Evolutionary conservation across 2,329 filamentous ascomycete genomes (phyloP), one percentile per base, ranked within the genome.

Genomic region (Ophioceras dolichostomum): DNA sequence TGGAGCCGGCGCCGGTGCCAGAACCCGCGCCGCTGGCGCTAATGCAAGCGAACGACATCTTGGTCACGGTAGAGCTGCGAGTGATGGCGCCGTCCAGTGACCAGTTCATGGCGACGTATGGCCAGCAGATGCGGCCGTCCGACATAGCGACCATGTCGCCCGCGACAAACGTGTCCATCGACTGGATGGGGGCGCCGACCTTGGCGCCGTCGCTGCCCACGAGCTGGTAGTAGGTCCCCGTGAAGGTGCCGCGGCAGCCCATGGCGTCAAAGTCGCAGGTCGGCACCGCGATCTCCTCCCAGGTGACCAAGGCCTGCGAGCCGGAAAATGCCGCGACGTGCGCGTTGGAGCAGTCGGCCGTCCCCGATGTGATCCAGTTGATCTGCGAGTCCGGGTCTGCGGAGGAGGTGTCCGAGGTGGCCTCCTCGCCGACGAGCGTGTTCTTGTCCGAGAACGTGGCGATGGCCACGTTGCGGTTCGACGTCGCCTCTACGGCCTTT

Each of bases 81-180:
- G 8, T 7, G 34, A 49, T 47, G 12, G 58, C 46, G 36, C 44
- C 41, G 36, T 55, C 56, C 34, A 69, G 49, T 40, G 59, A 54
- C 71, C 71, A 75, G 24, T 57, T 57, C 67, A 73, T 72, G 50
- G 59, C 59, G 37, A 73, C 68, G 43, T 74, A 76, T 19, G 71
- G 71, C 71, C 70, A 79, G 61, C 74, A 78, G 46, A 79, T 61
- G 34, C 68, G 61, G 17, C 67, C 68, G 41, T 74, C 68, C n/a
- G 55, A 46, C 59, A 74, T 67, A 22, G 68, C 74, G 10, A 73
- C 71, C 62, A 78, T 75, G 47, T 79, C 74, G 28, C 74, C 74
- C 7, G 73, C 68, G 32, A 79, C 70, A 46, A 63, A 73, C n/a
- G 67, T 65, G 48, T 75, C 61, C 10, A 52, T 61, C n/a, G 61